Evolutionary conservation across 2,329 filamentous ascomycete genomes (phyloP), one percentile per base, ranked within the genome.

Genomic region (Colletotrichum salicis): DNA sequence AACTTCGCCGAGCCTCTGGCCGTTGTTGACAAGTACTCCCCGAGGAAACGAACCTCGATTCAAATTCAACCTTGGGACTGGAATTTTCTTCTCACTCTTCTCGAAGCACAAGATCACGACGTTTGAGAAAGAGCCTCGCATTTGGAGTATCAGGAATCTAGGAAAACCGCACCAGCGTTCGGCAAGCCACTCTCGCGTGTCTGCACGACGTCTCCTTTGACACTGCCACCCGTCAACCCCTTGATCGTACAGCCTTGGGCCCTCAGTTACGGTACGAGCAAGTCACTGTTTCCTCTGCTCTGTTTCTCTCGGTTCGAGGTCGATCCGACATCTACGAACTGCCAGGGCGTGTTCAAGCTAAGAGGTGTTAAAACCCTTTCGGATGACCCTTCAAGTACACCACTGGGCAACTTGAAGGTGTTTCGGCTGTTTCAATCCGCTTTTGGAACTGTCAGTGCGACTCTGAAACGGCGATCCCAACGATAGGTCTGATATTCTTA

Each of bases 371-470:
- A 51, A 73, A 68, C 64, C 62, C 59, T 69, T 75, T 70, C 75
- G 64, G 70, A 73, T 68, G 71, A 72, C 74, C 67, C 73, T 73
- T 74, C 75, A 74, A 73, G 67, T 67, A 74, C 73, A 77, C 70
- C 71, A 72, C 74, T 76, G 75, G 77, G 78, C 76, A 77, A 76
- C 77, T 78, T 76, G 70, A 73, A 75, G 76, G 78, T 78, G 81
- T 83, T 82, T 83, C 79, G 81, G 79, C 76, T 76, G 81, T 82
- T 82, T 83, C 79, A 80, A 81, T 79, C 77, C 75, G 76, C 76
- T 75, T 78, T 76, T 70, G 75, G 76, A 76, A 77, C 75, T 76
- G 78, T 80, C 79, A 79, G 78, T 81, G 78, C 80, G 76, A 80
- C 76, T 77, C 76, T 80, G 78, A 80, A 81, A 80, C 78, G 79